Evolutionary conservation across 2,329 filamentous ascomycete species (phyloP).

Genomic region (Hymenoscyphus fraxineus): DNA sequence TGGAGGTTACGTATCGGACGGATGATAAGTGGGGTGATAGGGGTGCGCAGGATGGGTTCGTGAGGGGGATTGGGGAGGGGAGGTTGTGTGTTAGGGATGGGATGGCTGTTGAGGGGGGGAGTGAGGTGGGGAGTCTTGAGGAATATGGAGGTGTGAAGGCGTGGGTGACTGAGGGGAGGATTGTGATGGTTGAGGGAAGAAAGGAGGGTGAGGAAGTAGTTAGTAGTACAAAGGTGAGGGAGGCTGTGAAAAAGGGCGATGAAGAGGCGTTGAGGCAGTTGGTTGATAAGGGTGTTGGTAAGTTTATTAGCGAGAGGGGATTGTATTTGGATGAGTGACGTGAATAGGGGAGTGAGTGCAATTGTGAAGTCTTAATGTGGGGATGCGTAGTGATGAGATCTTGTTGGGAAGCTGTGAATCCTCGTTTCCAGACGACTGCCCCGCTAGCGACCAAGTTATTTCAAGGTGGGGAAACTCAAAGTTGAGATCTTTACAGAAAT

Average conservation of each 20-base stretch:
- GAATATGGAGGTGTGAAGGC: constrained; percentile 49
- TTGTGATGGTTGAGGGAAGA: constrained; percentile 55
- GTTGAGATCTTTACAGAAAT: no score
- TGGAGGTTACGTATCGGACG: constrained; percentile 62
- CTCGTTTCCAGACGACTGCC: no score
- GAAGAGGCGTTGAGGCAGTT: constrained; percentile 47
- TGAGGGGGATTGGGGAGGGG: constrained; percentile 46
- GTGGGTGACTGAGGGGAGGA: constrained; percentile 51
- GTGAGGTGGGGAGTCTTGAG: constrained; percentile 35
- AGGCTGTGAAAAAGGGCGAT: constrained; percentile 47
- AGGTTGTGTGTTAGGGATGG: constrained; percentile 50
- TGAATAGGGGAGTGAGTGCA: background rate
- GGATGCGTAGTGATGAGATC: no score
- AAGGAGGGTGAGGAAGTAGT: constrained; percentile 42
- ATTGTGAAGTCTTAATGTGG: background rate
- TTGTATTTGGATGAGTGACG: constrained; percentile 45
- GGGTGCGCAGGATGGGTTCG: constrained; percentile 51
- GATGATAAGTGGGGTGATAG: constrained; percentile 57
- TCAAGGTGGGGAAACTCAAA: no score
- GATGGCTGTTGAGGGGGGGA: constrained; percentile 24
- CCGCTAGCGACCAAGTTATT: no score
- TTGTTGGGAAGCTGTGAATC: no score
- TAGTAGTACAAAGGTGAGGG: constrained; percentile 60
- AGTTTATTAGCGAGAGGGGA: constrained; percentile 53
- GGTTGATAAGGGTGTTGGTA: constrained; percentile 53